Conservation (phyloP, 2,329 filamentous ascomycete genomes). For the Stenocarpella maydis region DNA sequence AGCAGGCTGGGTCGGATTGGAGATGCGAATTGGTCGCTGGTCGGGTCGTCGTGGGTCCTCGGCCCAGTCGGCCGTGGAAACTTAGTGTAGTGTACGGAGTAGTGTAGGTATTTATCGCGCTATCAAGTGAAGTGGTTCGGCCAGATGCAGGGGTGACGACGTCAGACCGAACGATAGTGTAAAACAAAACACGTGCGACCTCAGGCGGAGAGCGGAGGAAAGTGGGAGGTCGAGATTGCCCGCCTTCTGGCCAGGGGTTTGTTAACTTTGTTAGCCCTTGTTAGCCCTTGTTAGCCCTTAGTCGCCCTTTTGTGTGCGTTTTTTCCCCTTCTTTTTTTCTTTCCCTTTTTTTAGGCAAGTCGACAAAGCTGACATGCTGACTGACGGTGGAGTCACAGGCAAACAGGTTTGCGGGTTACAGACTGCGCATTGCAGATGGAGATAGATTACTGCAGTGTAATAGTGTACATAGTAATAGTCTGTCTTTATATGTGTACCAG, state of each 20-base stretch:
- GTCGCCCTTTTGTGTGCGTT: too few species aligned
- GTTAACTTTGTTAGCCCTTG: too few species aligned
- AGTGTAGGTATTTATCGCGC: neutral
- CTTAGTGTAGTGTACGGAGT: too few species aligned
- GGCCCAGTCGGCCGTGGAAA: neutral
- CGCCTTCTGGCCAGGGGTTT: too few species aligned
- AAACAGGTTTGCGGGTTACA: neutral
- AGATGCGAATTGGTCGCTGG: neutral
- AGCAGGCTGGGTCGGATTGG: neutral
- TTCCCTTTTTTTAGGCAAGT: neutral
- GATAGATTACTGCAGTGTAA: neutral
- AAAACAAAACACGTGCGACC: neutral
- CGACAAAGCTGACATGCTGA: neutral
- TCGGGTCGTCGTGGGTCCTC: neutral
- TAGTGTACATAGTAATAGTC: too few species aligned
- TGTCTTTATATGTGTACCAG: too few species aligned
- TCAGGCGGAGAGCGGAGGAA: too few species aligned
- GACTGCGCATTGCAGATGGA: neutral
- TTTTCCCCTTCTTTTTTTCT: too few species aligned
- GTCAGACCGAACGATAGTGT: neutral
- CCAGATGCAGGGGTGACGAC: neutral
- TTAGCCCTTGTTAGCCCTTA: too few species aligned
- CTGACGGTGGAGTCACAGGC: neutral
- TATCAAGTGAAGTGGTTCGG: conserved; percentile 2
- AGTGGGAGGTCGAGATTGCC: too few species aligned